Base-by-base conservation (phyloP, 2,329 filamentous ascomycete species). In the Chrysoporthe puriensis region DNA sequence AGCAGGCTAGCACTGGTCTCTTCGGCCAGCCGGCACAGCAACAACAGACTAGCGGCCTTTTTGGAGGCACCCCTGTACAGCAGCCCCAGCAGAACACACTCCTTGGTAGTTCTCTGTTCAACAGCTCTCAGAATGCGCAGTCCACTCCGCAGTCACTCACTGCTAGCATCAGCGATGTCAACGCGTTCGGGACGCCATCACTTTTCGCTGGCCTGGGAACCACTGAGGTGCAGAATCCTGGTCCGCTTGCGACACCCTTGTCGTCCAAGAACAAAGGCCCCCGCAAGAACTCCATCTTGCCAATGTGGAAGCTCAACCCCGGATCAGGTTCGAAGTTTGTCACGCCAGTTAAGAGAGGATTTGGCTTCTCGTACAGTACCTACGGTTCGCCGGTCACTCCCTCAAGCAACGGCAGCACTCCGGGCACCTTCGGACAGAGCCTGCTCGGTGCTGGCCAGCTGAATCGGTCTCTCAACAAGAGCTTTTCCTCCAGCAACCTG, bases 301-400 rank as follows among this genome's bases (percentile, higher is more conserved):
- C 94, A 2, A 89, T 96, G 76, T 94, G 95, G 82, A 96, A 94
- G 80, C 86, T 97, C 72, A 95, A 93, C 59, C 93, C 94, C 0
- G 88, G 88, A 59, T 92, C 92, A 44, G 90, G 92, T 9, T 91
- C 91, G 32, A 91, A 94, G 60, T 90, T 94, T 66, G 86, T 90
- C 42, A 97, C 94, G 0, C 94, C 94, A 0, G 92, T 94, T 73
- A 95, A 93, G 80, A 88, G 91, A 66, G 93, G 93, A 5, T 97
- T 93, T 76, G 95, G 95, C 2, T 97, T 97, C 77, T 94, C 91
- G 1, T 97, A 97, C 79, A 97, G 94, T 71, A 94, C 90, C 2
- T 97, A 97, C 73, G 93, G 93, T 57, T 94, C 91, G 1, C 94
- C 95, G 6, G 88, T 84, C 67, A 92, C 88, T 72, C 87, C 86